A percentile compares a stretch with the other conserved stretches of the same genome.
Conservation (phyloP, 2,329 filamentous ascomycete genomes). For the Penicillium sp. region DNA sequence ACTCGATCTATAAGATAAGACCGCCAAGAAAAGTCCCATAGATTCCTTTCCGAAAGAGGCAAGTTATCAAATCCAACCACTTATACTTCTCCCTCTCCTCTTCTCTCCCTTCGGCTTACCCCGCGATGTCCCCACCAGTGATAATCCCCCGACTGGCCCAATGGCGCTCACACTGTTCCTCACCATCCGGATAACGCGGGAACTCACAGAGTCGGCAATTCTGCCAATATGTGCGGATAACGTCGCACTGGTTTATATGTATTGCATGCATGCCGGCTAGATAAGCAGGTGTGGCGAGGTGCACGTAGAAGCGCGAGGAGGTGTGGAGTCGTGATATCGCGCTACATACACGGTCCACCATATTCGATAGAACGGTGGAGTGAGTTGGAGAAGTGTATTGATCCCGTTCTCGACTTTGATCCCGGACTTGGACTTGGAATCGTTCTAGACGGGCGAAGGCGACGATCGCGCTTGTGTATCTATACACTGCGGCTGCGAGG, state of each 20-base stretch:
- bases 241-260: conserved; percentile 37
- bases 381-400: conserved; percentile 1
- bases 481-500: conserved; percentile 36
- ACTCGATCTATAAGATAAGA: neutral
- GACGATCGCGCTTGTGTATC: conserved; percentile 43
- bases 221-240: conserved; percentile 44
- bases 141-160: conserved; percentile 36
- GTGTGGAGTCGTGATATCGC: conserved; percentile 36
- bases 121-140: neutral
- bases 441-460: conserved; percentile 24
- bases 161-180: conserved; percentile 38
- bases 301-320: conserved; percentile 45
- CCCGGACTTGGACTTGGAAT: neutral
- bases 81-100: no score
- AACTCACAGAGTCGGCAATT: conserved; percentile 44
- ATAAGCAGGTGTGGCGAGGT: conserved; percentile 45
- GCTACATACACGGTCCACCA: conserved; percentile 42
- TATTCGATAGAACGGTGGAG: conserved; percentile 28
- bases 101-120: no score
- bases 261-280: conserved; percentile 44
- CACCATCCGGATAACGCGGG: conserved; percentile 41
- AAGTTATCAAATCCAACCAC: conserved; percentile 21
- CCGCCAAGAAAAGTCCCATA: conserved; percentile 10
- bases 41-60: conserved; percentile 30
- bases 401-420: neutral